These are phyloP conservation scores for Datisca glomerata DNA, from an alignment of 306 rosid genomes.

Conservation along the genomic window DNA sequence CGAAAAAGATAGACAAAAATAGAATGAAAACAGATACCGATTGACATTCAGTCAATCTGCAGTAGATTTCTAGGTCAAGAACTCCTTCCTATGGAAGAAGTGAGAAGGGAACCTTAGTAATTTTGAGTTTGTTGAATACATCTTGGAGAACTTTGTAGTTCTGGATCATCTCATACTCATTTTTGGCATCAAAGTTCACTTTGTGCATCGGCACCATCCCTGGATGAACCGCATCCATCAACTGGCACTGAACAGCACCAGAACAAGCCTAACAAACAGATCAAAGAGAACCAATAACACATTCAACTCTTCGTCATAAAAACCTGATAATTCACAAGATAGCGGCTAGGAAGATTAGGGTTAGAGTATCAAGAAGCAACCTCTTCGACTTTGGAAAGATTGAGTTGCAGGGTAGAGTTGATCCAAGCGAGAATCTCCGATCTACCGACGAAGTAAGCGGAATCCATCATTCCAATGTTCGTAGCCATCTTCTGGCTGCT, in stretches of 20 bases:
- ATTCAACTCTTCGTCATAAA: no score
- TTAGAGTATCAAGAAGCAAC: slow-evolving; percentile 14
- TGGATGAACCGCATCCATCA: slow-evolving; percentile 78
- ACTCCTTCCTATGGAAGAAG: background rate
- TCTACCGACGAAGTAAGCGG: slow-evolving; percentile 92
- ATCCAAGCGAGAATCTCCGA: slow-evolving; percentile 92
- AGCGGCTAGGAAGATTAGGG: background rate
- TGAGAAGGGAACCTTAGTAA: slow-evolving; percentile 51
- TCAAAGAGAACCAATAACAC: background rate
- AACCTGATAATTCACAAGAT: no score
- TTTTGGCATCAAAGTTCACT: slow-evolving; percentile 92
- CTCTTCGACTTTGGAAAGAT: slow-evolving; percentile 83
- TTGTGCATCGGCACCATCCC: slow-evolving; percentile 96
- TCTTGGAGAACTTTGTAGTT: slow-evolving; percentile 97
- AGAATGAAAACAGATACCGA: background rate
- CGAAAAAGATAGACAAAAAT: no score
- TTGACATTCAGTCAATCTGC: no score
- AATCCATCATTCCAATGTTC: slow-evolving; percentile 86
- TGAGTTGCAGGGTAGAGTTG: slow-evolving; percentile 83
- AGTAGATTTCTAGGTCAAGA: background rate
- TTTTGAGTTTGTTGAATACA: slow-evolving; percentile 82
- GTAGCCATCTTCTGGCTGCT: no score
- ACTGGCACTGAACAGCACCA: slow-evolving; percentile 93
- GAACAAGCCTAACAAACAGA: slow-evolving; percentile 51
- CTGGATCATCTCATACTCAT: slow-evolving; percentile 95